Evolutionary conservation across 208 protist genomes (phyloP).

Genomic region (Trypanosoma rangeli): DNA sequence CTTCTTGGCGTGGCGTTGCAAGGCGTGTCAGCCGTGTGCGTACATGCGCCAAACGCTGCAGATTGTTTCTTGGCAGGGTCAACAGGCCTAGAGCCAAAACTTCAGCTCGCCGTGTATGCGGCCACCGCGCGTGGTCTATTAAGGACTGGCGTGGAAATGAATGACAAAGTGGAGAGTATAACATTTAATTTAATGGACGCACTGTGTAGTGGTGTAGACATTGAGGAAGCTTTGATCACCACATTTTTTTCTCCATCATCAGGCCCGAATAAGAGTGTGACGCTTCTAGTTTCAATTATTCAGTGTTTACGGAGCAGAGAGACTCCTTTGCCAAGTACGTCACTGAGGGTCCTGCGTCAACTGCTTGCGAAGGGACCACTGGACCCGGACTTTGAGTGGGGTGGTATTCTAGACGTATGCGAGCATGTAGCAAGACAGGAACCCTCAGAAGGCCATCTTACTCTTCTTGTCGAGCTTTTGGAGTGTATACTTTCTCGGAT

Average conservation of each 20-base stretch:
- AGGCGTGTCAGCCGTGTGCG: slow-evolving; percentile 22
- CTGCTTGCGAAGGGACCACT: slow-evolving; percentile 14
- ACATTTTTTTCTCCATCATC: slow-evolving; percentile 13
- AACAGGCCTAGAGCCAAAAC: not conserved
- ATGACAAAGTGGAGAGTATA: slow-evolving; percentile 11
- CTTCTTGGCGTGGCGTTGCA: slow-evolving; percentile 14
- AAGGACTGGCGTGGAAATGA: not conserved
- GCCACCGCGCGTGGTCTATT: slow-evolving; percentile 23
- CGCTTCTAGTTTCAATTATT: slow-evolving; percentile 15
- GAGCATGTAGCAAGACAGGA: slow-evolving; percentile 1
- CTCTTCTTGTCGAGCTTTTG: slow-evolving; percentile 17
- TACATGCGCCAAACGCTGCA: slow-evolving; percentile 6
- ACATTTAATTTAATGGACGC: slow-evolving; percentile 3
- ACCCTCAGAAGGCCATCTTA: slow-evolving; percentile 3
- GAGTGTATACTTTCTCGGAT: slow-evolving; percentile 11
- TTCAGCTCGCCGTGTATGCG: slow-evolving; percentile 7
- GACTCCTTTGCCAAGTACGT: not conserved
- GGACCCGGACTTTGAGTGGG: slow-evolving; percentile 13
- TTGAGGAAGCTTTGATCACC: slow-evolving; percentile 9
- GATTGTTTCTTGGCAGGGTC: slow-evolving; percentile 13
- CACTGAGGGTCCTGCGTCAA: slow-evolving; percentile 12
- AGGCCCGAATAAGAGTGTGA: slow-evolving; percentile 3
- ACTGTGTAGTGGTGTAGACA: slow-evolving; percentile 9
- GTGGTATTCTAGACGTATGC: slow-evolving; percentile 17
- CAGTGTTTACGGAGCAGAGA: not conserved